A percentile compares a stretch with the other conserved stretches of the same genome.
Conservation (phyloP, 805 yeast species). For the Spathaspora arborariae region DNA sequence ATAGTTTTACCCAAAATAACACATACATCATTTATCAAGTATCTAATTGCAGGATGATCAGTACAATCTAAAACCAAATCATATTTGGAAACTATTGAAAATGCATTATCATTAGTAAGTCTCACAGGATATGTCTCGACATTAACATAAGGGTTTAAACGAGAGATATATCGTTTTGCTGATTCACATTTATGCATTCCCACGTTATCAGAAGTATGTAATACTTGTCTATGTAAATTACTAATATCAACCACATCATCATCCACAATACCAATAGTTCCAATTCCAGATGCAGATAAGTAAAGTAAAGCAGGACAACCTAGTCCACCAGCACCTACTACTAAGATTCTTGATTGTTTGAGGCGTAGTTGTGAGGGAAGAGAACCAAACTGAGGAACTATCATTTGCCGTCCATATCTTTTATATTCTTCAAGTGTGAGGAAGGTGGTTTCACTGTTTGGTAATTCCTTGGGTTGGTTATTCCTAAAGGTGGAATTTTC, state of each 20-base stretch:
- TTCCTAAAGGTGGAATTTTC: conserved; percentile 13
- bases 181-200: conserved; percentile 76
- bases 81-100: conserved; percentile 56
- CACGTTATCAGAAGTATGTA: conserved; percentile 64
- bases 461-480: not conserved
- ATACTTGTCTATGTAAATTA: conserved; percentile 84
- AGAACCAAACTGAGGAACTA: conserved; percentile 75
- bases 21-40: conserved; percentile 80
- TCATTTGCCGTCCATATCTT: conserved; percentile 93
- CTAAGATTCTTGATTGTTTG: conserved; percentile 57
- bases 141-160: conserved; percentile 65
- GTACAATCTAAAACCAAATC: conserved; percentile 90
- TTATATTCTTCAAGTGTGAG: conserved; percentile 61
- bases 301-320: conserved; percentile 91
- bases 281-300: conserved; percentile 85
- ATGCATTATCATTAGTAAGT: conserved; percentile 54
- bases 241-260: conserved; percentile 80
- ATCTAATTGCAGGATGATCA: conserved; percentile 85
- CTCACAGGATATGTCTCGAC: conserved; percentile 51
- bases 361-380: conserved; percentile 50
- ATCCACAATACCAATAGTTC: conserved; percentile 81
- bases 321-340: conserved; percentile 95
- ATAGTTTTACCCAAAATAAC: conserved; percentile 66
- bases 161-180: conserved; percentile 53
- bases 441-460: not conserved